Conservation (phyloP, 2,329 filamentous ascomycete species). For the Hypoxylon rubiginosum region DNA sequence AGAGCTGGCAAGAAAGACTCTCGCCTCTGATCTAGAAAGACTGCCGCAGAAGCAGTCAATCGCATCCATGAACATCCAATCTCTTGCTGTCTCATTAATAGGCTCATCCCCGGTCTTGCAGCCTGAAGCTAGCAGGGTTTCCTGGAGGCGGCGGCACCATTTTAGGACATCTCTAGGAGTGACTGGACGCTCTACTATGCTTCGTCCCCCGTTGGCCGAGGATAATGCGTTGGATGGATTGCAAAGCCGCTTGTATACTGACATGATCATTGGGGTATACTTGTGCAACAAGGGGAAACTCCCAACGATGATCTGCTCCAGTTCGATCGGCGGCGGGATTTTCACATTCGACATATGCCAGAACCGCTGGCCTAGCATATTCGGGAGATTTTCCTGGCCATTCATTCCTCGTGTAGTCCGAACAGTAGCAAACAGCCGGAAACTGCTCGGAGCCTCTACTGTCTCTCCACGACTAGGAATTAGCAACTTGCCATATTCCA, state of each 20-base stretch:
- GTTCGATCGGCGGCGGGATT: conserved; percentile 75
- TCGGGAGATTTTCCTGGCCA: conserved; percentile 76
- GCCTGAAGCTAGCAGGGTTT: conserved; percentile 72
- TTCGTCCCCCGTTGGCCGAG: conserved; percentile 52
- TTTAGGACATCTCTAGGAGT: conserved; percentile 83
- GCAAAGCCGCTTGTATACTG: conserved; percentile 69
- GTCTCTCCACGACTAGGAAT: conserved; percentile 91
- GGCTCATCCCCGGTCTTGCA: conserved; percentile 77
- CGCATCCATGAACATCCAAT: conserved; percentile 93
- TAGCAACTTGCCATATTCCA: conserved; percentile 90
- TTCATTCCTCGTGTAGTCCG: conserved; percentile 79
- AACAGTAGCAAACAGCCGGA: conserved; percentile 92
- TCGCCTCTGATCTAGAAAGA: conserved; percentile 74
- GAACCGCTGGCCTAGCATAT: conserved; percentile 84
- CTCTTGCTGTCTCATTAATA: conserved; percentile 77
- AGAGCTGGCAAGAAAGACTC: conserved; percentile 71
- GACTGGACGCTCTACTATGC: conserved; percentile 62
- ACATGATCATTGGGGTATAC: conserved; percentile 70
- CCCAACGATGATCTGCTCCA: conserved; percentile 78
- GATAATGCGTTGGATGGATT: conserved; percentile 55
- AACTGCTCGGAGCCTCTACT: conserved; percentile 84
- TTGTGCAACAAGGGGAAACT: conserved; percentile 78
- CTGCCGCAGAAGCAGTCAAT: conserved; percentile 92
- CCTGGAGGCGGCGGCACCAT: conserved; percentile 84
- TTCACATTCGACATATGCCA: conserved; percentile 84